Conservation (phyloP, 2,329 filamentous ascomycete genomes). For the Ascomycota sp. region DNA sequence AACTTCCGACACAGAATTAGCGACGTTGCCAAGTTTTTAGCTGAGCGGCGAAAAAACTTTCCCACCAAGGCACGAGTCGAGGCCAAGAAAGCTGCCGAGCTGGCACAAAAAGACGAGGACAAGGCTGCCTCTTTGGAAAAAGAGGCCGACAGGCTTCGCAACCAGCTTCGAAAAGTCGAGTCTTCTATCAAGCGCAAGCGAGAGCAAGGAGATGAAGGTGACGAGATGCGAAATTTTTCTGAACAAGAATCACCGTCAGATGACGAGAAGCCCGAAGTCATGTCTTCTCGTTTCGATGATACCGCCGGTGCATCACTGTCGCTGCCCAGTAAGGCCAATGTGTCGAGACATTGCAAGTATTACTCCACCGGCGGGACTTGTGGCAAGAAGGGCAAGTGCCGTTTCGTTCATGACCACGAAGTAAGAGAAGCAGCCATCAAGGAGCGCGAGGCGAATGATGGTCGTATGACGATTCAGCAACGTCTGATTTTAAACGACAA, state of each 20-base stretch:
- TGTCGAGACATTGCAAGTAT: constrained; percentile 49
- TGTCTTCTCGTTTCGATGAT: constrained; percentile 24
- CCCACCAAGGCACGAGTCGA: constrained; percentile 56
- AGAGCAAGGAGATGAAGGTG: constrained; percentile 45
- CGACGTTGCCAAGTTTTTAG: constrained; percentile 63
- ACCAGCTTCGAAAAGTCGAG: constrained; percentile 49
- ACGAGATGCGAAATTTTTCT: constrained; percentile 38
- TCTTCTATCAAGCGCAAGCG: constrained; percentile 48
- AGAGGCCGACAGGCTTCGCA: constrained; percentile 40
- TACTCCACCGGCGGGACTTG: constrained; percentile 48
- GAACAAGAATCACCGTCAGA: constrained; percentile 31
- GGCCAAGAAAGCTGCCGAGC: constrained; percentile 34
- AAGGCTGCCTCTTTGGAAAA: constrained; percentile 40
- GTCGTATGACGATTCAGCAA: constrained; percentile 44
- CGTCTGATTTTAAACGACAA: constrained; percentile 46
- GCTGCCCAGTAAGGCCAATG: constrained; percentile 35
- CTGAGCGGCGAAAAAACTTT: constrained; percentile 59
- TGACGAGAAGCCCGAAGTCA: constrained; percentile 37
- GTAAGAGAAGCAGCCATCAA: constrained; percentile 41
- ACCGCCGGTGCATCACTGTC: constrained; percentile 16
- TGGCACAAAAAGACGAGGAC: constrained; percentile 28
- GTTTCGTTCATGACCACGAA: constrained; percentile 46
- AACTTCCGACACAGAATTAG: constrained; percentile 23
- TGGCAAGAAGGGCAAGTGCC: constrained; percentile 57
- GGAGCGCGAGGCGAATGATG: constrained; percentile 43